Conservation (phyloP, 352 stramenopile species). For the Aphanomyces cochlioides region DNA sequence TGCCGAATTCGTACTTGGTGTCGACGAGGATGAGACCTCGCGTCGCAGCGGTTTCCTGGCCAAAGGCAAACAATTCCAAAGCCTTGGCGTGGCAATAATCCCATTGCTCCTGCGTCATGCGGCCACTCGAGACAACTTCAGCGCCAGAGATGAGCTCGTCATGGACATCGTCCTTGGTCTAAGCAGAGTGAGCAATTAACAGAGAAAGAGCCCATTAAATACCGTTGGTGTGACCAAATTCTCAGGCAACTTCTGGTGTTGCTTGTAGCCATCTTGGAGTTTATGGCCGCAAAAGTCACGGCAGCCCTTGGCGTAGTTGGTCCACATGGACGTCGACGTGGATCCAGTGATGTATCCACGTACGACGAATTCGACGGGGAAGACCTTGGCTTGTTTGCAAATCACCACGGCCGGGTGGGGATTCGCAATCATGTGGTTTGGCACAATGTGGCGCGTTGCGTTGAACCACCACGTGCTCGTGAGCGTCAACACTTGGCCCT, state of each 20-base stretch:
- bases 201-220: not conserved
- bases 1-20: conserved; percentile 94
- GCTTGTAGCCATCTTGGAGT: conserved; percentile 91
- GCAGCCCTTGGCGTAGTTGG: conserved; percentile 95
- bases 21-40: conserved; percentile 98
- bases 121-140: conserved; percentile 90
- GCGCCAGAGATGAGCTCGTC: conserved; percentile 96
- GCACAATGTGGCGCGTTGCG: conserved; percentile 93
- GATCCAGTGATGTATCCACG: conserved; percentile 96
- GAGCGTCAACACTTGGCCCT: conserved; percentile 96
- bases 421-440: conserved; percentile 94
- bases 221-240: conserved; percentile 96
- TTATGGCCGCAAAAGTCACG: conserved; percentile 96
- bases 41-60: conserved; percentile 87
- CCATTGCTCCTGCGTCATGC: conserved; percentile 97
- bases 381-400: conserved; percentile 94
- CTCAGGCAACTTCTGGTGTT: conserved; percentile 95
- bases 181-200: not conserved
- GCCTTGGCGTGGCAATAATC: conserved; percentile 92
- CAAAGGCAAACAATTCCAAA: conserved; percentile 90
- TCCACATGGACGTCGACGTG: conserved; percentile 98
- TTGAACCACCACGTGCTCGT: conserved; percentile 96
- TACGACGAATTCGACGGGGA: conserved; percentile 99
- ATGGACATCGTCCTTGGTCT: conserved; percentile 96
- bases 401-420: conserved; percentile 95